Evolutionary conservation across 305 asterid genomes (phyloP).

Genomic region (Fraxinus baroniana): DNA sequence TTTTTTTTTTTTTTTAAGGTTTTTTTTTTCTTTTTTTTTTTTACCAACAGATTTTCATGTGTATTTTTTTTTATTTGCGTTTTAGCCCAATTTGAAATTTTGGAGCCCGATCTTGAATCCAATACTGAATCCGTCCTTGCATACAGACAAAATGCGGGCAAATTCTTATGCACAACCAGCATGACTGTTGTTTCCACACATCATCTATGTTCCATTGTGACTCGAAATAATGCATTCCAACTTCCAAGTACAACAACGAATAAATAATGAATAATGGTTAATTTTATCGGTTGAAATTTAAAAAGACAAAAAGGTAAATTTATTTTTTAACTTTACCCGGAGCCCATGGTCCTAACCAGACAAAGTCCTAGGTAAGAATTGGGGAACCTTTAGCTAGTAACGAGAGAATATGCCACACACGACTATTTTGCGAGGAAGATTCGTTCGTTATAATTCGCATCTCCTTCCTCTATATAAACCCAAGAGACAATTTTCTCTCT

Average conservation of each 20-base stretch:
- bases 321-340: background rate
- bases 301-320: no score
- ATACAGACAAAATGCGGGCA: no score
- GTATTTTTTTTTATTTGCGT: no score
- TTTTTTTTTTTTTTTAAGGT: no score
- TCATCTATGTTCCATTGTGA: no score
- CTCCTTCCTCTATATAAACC: background rate
- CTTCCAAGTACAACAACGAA: background rate
- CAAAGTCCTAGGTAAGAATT: background rate
- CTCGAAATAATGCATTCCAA: background rate
- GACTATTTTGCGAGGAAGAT: constrained; percentile 25
- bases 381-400: background rate
- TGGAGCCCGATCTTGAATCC: no score
- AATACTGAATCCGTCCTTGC: no score
- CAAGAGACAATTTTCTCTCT: background rate
- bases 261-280: background rate
- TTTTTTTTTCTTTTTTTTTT: no score
- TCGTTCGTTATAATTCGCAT: constrained; percentile 41
- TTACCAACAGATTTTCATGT: no score
- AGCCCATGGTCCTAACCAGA: background rate
- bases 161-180: no score
- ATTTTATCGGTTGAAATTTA: background rate
- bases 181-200: no score
- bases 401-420: constrained; percentile 32
- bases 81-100: no score